A percentile compares a stretch with the other conserved stretches of the same genome.
Evolutionary conservation across 1,139 yeast genomes (phyloP).

Genomic region (Geotrichum carabidarum): DNA sequence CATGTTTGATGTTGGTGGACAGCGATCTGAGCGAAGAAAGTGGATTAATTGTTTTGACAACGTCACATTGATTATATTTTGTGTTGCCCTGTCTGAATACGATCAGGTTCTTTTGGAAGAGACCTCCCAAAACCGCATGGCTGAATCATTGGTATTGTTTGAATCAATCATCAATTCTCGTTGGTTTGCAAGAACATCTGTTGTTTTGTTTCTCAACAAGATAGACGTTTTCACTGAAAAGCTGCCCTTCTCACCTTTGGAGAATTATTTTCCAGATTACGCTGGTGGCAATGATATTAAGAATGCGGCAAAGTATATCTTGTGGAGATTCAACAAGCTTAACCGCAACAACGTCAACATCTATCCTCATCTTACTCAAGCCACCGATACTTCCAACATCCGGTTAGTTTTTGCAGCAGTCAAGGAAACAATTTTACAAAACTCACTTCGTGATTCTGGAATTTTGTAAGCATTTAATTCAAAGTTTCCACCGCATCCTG

Average conservation of each 20-base stretch:
- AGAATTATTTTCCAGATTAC: conserved; percentile 81
- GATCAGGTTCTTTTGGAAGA: conserved; percentile 84
- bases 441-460: conserved; percentile 80
- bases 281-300: conserved; percentile 83
- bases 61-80: conserved; percentile 80
- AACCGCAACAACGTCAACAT: conserved; percentile 77
- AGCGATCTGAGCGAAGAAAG: conserved; percentile 84
- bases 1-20: conserved; percentile 92
- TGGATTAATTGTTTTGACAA: conserved; percentile 96
- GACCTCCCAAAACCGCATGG: conserved; percentile 63
- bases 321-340: conserved; percentile 84
- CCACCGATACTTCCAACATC: conserved; percentile 87
- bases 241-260: conserved; percentile 74
- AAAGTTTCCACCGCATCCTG: background rate
- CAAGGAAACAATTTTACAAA: conserved; percentile 81
- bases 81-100: conserved; percentile 85
- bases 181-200: conserved; percentile 85
- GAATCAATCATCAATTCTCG: conserved; percentile 91
- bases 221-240: conserved; percentile 87
- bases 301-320: conserved; percentile 89
- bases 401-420: conserved; percentile 87
- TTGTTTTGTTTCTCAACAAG: conserved; percentile 80
- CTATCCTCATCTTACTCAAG: conserved; percentile 90
- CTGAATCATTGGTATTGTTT: conserved; percentile 77
- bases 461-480: conserved; percentile 42